Evolutionary conservation across 495 filamentous ascomycete genomes (phyloP).

Genomic region (Podospora comata): DNA sequence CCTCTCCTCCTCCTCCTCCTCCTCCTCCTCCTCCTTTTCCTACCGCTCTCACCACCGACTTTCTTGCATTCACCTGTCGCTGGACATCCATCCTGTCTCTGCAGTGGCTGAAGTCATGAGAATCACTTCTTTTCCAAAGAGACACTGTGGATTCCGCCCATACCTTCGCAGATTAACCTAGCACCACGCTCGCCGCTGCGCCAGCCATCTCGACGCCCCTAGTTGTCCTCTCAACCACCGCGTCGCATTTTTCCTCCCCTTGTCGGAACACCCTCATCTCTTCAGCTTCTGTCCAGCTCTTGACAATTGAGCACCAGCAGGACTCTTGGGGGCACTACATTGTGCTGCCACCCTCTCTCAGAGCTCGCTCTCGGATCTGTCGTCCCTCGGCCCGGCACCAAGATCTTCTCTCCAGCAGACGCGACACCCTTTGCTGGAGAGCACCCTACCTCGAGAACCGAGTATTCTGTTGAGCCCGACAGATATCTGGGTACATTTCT

Average conservation of each 20-base stretch:
- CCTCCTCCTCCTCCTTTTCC: slow-evolving; percentile 15
- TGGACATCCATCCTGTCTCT: slow-evolving; percentile 8
- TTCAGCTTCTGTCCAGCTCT: neutral
- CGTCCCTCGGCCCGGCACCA: neutral
- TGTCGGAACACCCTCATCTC: neutral
- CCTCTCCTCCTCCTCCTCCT: slow-evolving; percentile 16
- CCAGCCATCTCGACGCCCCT: slow-evolving; percentile 9
- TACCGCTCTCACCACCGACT: slow-evolving; percentile 21
- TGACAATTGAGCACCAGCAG: slow-evolving; percentile 1
- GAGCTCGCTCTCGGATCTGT: neutral
- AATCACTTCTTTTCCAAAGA: slow-evolving; percentile 12
- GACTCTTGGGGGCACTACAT: neutral
- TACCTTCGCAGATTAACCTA: slow-evolving; percentile 22
- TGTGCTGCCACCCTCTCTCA: neutral
- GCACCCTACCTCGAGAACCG: neutral
- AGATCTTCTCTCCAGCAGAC: neutral
- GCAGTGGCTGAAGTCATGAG: slow-evolving; percentile 26
- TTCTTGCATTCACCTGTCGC: slow-evolving; percentile 16
- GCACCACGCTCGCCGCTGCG: slow-evolving; percentile 7
- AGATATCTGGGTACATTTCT: neutral
- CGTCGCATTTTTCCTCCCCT: slow-evolving; percentile 6
- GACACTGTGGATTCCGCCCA: slow-evolving; percentile 22
- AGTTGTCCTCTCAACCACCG: slow-evolving; percentile 8
- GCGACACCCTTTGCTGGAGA: neutral
- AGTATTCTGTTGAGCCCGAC: neutral